phyloP scores from a whole-genome alignment of 305 asterid species.

The Fraxinus albicans region DNA sequence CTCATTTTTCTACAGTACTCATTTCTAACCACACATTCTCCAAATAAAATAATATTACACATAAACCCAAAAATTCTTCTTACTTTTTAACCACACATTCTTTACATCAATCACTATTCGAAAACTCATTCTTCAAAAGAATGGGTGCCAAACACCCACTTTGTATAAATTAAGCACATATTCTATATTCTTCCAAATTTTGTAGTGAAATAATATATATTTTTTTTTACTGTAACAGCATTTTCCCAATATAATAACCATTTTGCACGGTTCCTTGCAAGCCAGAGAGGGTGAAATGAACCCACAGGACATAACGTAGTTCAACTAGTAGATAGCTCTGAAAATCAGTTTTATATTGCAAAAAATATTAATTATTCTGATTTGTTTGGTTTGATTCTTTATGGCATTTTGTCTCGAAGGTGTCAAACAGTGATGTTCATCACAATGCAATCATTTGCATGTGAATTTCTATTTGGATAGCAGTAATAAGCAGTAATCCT shows the following conservation, averaged over 20 bases:
- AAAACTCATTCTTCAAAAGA: no score
- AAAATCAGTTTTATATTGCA: not conserved
- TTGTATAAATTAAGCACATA: not conserved
- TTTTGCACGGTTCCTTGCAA: not conserved
- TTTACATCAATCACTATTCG: no score
- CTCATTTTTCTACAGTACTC: no score
- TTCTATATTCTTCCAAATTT: not conserved
- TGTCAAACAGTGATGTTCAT: no score
- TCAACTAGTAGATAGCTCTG: not conserved
- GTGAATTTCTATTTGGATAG: not conserved
- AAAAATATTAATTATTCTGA: not conserved
- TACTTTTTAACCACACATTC: no score
- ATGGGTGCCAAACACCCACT: no score
- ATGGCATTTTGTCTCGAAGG: not conserved
- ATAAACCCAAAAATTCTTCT: no score
- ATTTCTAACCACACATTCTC: no score
- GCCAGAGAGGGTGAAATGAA: not conserved
- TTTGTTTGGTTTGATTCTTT: not conserved
- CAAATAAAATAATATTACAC: no score
- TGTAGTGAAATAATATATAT: not conserved
- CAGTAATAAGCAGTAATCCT: slow-evolving; percentile 18
- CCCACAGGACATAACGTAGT: not conserved
- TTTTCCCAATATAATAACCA: not conserved
- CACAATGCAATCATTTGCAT: not conserved
- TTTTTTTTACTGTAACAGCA: not conserved